A percentile compares a stretch with the other conserved stretches of the same genome.
phyloP scores from a whole-genome alignment of 2,329 filamentous ascomycete genomes.

The Xylariaceae sp. region DNA sequence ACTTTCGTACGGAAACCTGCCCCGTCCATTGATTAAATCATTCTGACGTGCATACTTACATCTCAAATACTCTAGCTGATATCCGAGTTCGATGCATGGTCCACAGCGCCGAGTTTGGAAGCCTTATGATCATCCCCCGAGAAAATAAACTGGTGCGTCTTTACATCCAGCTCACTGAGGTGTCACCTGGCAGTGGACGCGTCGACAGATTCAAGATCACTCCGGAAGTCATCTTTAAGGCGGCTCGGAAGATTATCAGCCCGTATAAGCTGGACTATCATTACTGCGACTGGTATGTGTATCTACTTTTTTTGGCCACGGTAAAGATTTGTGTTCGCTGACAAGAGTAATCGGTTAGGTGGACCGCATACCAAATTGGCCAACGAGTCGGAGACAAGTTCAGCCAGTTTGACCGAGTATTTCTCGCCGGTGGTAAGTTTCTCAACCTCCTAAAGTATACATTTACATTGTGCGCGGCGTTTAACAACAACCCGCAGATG shows the following conservation, averaged over 20 bases:
- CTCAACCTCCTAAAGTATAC: neutral
- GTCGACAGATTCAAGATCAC: constrained; percentile 68
- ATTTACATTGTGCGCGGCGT: too few species aligned
- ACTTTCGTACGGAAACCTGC: constrained; percentile 55
- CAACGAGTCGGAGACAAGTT: constrained; percentile 68
- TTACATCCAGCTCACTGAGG: constrained; percentile 67
- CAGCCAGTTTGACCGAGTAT: constrained; percentile 63
- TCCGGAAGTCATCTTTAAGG: constrained; percentile 65
- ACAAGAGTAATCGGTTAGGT: constrained; percentile 11
- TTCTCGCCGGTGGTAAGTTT: constrained; percentile 65
- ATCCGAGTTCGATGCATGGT: constrained; percentile 65
- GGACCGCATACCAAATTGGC: constrained; percentile 65
- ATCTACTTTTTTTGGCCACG: neutral
- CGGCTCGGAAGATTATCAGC: constrained; percentile 68
- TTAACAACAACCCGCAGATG: constrained; percentile 53
- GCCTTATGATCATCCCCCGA: constrained; percentile 69
- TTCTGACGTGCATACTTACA: neutral
- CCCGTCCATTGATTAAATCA: neutral
- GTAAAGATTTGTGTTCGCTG: neutral
- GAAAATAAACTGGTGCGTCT: constrained; percentile 68
- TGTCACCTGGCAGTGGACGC: constrained; percentile 52
- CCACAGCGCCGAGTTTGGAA: constrained; percentile 62
- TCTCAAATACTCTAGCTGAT: constrained; percentile 46
- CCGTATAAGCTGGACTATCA: constrained; percentile 72
- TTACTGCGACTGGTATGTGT: constrained; percentile 67